phyloP scores from a whole-genome alignment of 2,329 filamentous ascomycete genomes.

The Sordariomycetes sp. region DNA sequence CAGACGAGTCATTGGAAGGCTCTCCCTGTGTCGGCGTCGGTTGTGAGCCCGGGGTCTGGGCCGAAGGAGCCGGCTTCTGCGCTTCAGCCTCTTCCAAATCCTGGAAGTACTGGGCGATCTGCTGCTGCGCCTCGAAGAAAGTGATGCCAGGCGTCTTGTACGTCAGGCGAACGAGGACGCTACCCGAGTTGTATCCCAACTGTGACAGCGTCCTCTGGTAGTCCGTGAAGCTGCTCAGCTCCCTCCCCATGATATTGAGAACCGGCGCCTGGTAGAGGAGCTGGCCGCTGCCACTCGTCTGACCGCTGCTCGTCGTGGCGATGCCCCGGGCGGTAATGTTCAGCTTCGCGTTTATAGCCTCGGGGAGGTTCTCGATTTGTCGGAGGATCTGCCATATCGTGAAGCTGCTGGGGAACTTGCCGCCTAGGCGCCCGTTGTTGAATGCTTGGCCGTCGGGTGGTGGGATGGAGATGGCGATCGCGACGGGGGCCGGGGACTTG shows the following conservation, averaged over 20 bases:
- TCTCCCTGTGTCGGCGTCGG: conserved; percentile 7
- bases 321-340: conserved; percentile 80
- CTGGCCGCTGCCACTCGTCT: conserved; percentile 54
- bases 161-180: conserved; percentile 63
- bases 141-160: conserved; percentile 70
- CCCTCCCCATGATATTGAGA: conserved; percentile 72
- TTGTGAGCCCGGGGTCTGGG: conserved; percentile 11
- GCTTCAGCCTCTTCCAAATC: conserved; percentile 14
- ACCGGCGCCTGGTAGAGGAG: conserved; percentile 83
- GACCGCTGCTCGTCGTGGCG: conserved; percentile 46
- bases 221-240: conserved; percentile 65
- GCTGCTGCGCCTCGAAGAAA: conserved; percentile 72
- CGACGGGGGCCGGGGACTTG: conserved; percentile 74
- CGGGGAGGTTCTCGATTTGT: conserved; percentile 72
- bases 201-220: conserved; percentile 84
- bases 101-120: conserved; percentile 69
- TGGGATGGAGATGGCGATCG: conserved; percentile 79
- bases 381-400: conserved; percentile 84
- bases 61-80: conserved; percentile 2
- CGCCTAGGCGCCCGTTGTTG: conserved; percentile 58
- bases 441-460: conserved; percentile 54
- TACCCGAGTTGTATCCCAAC: conserved; percentile 78
- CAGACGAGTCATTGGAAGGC: not conserved
- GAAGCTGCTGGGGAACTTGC: conserved; percentile 82
- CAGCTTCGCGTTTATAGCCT: conserved; percentile 47